These are phyloP conservation scores for Neurospora terricola DNA, from an alignment of 495 filamentous ascomycete genomes.

Conservation along the genomic window DNA sequence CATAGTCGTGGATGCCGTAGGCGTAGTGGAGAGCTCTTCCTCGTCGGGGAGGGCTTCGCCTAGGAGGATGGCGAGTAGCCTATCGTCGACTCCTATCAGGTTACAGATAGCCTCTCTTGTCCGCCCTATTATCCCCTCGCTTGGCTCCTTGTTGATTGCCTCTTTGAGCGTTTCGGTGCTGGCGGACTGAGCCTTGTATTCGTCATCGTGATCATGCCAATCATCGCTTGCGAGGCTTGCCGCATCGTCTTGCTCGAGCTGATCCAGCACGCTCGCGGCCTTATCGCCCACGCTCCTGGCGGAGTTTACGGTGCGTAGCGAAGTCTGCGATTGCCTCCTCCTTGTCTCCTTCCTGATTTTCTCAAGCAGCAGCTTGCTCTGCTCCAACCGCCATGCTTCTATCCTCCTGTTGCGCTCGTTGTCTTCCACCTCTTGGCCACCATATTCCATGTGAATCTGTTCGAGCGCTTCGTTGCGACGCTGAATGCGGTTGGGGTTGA, in stretches of 20 bases:
- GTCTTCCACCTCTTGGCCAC: conserved; percentile 48
- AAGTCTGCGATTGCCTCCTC: conserved; percentile 39
- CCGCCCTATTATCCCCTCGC: conserved; percentile 65
- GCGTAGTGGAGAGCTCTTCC: conserved; percentile 33
- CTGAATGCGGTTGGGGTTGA: conserved; percentile 63
- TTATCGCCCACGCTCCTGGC: conserved; percentile 11
- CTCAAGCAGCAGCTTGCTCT: conserved; percentile 72
- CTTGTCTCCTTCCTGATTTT: conserved; percentile 82
- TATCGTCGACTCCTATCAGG: conserved; percentile 84
- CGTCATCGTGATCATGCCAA: conserved; percentile 32
- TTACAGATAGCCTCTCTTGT: conserved; percentile 78
- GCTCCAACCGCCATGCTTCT: conserved; percentile 85
- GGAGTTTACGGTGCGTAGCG: conserved; percentile 4
- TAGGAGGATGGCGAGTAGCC: conserved; percentile 72
- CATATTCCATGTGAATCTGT: conserved; percentile 38
- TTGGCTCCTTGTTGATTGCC: conserved; percentile 18
- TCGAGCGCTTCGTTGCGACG: conserved; percentile 54
- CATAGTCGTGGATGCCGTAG: conserved; percentile 20
- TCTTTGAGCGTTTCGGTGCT: conserved; percentile 5
- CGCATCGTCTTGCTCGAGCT: conserved; percentile 23
- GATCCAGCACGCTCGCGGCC: conserved; percentile 11
- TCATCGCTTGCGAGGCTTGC: conserved; percentile 19
- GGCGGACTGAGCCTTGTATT: not conserved
- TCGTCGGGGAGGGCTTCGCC: conserved; percentile 69
- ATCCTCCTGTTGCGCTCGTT: conserved; percentile 70